Conservation (phyloP, 2,329 filamentous ascomycete genomes). For the Raffaelea arxii region DNA sequence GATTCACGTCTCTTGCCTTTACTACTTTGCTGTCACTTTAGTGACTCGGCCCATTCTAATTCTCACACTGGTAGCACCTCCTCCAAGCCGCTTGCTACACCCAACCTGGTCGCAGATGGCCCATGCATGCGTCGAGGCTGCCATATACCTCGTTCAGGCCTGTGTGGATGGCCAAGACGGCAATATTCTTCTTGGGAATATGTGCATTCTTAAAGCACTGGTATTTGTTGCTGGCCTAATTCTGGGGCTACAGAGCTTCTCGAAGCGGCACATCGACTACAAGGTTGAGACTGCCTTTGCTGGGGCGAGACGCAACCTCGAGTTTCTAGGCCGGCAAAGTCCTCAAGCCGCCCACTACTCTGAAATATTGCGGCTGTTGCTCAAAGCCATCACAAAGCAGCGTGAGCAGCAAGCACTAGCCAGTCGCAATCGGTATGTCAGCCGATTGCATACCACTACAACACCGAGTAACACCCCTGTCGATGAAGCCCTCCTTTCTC, state of each 20-base stretch:
- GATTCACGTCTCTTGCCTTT: constrained; percentile 12
- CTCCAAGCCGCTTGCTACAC: constrained; percentile 3
- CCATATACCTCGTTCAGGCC: constrained; percentile 12
- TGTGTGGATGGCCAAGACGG: constrained; percentile 11
- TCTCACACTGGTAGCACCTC: constrained; percentile 3
- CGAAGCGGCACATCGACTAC: constrained; percentile 6
- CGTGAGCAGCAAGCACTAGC: constrained; percentile 24
- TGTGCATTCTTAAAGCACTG: constrained; percentile 23
- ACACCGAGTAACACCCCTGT: not conserved
- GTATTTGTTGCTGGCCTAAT: constrained; percentile 48
- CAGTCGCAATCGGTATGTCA: constrained; percentile 27
- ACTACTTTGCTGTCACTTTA: constrained; percentile 15
- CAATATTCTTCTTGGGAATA: constrained; percentile 11
- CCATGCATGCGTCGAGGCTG: constrained; percentile 12
- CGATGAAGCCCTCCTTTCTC: not conserved
- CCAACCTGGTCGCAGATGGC: constrained; percentile 9
- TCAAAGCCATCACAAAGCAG: constrained; percentile 10
- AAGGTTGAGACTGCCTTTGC: constrained; percentile 9
- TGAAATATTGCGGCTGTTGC: constrained; percentile 12
- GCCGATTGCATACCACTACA: not conserved
- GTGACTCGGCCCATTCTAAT: constrained; percentile 13
- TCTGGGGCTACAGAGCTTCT: constrained; percentile 32
- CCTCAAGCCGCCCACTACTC: constrained; percentile 14
- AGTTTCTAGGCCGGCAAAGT: constrained; percentile 5
- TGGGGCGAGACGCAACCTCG: constrained; percentile 9